Percentiles rank a stretch among this genome's conserved stretches.
These are phyloP conservation scores for Nannochloris sp. DNA, from an alignment of 139 green algal species.

Conservation along the genomic window DNA sequence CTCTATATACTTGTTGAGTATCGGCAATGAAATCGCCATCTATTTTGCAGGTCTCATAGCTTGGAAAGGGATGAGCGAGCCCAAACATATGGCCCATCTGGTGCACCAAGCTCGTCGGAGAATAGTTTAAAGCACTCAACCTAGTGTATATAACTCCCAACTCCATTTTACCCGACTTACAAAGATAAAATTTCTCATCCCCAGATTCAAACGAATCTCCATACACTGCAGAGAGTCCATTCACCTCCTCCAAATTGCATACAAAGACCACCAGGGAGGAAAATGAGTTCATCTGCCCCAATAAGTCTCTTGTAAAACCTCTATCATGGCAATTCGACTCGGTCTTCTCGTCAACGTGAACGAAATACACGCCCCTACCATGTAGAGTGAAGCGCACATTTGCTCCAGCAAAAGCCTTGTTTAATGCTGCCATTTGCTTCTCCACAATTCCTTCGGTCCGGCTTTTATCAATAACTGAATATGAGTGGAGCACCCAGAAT, in stretches of 20 bases:
- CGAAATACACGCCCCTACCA: background rate
- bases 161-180: background rate
- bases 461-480: background rate
- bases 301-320: slow-evolving; percentile 1
- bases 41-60: slow-evolving; percentile 12
- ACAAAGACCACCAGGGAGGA: slow-evolving; percentile 16
- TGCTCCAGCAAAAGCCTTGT: background rate
- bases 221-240: slow-evolving; percentile 1
- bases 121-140: slow-evolving; percentile 14
- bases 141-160: slow-evolving; percentile 2
- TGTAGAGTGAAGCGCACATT: background rate
- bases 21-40: slow-evolving; percentile 19
- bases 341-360: background rate
- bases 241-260: slow-evolving; percentile 18
- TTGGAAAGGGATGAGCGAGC: slow-evolving; percentile 25
- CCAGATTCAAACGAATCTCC: background rate
- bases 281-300: background rate
- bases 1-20: slow-evolving; percentile 12
- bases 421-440: background rate
- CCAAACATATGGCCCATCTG: slow-evolving; percentile 27
- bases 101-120: slow-evolving; percentile 19
- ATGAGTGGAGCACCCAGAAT: slow-evolving; percentile 19
- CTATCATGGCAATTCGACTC: background rate
- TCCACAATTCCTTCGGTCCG: background rate
- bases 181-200: background rate